Conservation (phyloP, 164 flowering plant genomes). For the Amborella trichopoda region DNA sequence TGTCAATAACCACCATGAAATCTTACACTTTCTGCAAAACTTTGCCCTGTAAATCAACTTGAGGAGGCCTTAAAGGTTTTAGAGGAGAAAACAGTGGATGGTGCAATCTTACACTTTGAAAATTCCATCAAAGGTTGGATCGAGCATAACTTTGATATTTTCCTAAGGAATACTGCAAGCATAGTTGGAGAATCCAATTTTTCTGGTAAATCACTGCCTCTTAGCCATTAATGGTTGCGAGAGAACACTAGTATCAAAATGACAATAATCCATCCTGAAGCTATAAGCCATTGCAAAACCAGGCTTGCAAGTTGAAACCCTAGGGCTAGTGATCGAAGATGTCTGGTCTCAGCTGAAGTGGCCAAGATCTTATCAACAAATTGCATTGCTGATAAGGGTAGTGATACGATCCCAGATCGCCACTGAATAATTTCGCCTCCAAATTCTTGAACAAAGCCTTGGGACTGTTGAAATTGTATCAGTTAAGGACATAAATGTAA, state of each 20-base stretch:
- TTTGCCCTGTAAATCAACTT: conserved; percentile 13
- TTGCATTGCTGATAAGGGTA: conserved; percentile 12
- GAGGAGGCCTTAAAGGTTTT: conserved; percentile 20
- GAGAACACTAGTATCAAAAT: conserved; percentile 4
- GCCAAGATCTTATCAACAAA: conserved; percentile 11
- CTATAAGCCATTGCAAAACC: conserved; percentile 15
- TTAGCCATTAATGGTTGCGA: conserved; percentile 9
- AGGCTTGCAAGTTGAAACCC: conserved; percentile 6
- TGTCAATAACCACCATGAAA: conserved; percentile 20
- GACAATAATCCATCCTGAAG: conserved; percentile 21
- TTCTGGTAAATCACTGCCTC: conserved; percentile 22
- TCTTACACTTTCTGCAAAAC: conserved; percentile 12
- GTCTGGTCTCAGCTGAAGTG: conserved; percentile 15
- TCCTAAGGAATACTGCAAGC: conserved; percentile 10
- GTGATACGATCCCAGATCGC: conserved; percentile 21
- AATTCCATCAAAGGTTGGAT: conserved; percentile 19
- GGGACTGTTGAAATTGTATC: too few species aligned
- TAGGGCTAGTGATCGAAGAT: conserved; percentile 14
- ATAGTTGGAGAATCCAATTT: conserved; percentile 12
- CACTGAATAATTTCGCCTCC: conserved; percentile 14
- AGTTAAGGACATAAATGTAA: too few species aligned
- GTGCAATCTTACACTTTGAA: conserved; percentile 16
- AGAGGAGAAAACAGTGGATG: conserved; percentile 13
- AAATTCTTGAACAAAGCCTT: conserved; percentile 14
- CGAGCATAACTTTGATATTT: conserved; percentile 15